Percentiles rank a stretch among this genome's conserved stretches.
phyloP scores from a whole-genome alignment of 768 basidiomycete genomes.

The Mycena vulgaris region DNA sequence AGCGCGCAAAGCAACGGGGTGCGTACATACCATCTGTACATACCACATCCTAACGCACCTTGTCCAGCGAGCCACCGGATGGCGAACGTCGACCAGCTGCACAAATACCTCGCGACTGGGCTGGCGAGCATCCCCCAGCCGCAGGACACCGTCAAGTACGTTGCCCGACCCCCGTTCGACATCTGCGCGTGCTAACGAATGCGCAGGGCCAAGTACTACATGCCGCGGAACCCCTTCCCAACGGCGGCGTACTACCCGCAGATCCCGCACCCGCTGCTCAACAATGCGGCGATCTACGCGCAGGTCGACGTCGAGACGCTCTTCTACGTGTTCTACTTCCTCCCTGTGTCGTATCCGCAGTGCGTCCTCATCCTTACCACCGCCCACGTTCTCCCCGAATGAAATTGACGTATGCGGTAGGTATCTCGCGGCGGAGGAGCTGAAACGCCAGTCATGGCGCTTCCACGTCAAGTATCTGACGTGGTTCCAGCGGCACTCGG shows the following conservation, averaged over 20 bases:
- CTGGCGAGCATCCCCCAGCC: constrained; percentile 91
- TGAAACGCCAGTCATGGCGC: constrained; percentile 98
- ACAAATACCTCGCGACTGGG: constrained; percentile 92
- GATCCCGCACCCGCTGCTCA: constrained; percentile 83
- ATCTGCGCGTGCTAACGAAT: neutral
- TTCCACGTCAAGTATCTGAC: constrained; percentile 99
- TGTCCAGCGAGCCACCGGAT: constrained; percentile 80
- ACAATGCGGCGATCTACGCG: constrained; percentile 86
- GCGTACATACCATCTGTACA: constrained; percentile 33
- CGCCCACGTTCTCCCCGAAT: neutral
- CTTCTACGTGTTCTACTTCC: constrained; percentile 99
- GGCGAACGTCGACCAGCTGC: constrained; percentile 89
- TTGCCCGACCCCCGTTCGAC: constrained; percentile 20
- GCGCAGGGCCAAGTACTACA: constrained; percentile 93
- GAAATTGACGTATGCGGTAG: constrained; percentile 56
- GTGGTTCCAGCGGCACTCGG: constrained; percentile 99
- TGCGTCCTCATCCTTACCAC: constrained; percentile 54
- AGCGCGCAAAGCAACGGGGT: constrained; percentile 98
- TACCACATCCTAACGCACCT: neutral
- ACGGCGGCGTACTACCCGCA: constrained; percentile 97
- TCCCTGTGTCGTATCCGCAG: constrained; percentile 98
- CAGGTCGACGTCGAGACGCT: constrained; percentile 97
- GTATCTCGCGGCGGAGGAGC: constrained; percentile 95
- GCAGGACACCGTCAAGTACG: constrained; percentile 94
- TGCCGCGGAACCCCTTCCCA: constrained; percentile 90